phyloP scores from a whole-genome alignment of 345 rosid genomes.

The Rubroshorea leprosula region DNA sequence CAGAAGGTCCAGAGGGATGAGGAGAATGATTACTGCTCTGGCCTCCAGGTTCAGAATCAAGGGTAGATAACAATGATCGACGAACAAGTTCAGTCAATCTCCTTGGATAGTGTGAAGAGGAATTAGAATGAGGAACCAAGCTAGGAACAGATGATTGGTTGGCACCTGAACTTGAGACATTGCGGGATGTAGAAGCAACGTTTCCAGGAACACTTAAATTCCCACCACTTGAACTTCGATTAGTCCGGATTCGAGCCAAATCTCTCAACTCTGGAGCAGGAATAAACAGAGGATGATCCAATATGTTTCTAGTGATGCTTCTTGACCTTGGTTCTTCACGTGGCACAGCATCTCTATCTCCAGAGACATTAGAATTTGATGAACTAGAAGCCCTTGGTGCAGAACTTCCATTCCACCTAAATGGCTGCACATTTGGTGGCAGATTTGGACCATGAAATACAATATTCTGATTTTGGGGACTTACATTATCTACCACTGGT shows the following conservation, averaged over 20 bases:
- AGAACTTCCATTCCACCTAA: constrained; percentile 50
- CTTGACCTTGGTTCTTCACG: constrained; percentile 41
- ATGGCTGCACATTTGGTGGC: constrained; percentile 44
- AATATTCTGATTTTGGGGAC: constrained; percentile 33
- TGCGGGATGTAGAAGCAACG: constrained; percentile 43
- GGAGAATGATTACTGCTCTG: constrained; percentile 36
- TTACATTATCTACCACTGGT: constrained; percentile 27
- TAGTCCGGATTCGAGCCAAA: constrained; percentile 4
- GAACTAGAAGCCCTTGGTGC: constrained; percentile 37
- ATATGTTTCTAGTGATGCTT: constrained; percentile 9
- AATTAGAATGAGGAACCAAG: constrained; percentile 44
- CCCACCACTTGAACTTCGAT: constrained; percentile 24
- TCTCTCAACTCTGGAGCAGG: neutral
- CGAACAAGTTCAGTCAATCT: constrained; percentile 65
- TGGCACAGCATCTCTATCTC: constrained; percentile 32
- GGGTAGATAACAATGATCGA: constrained; percentile 57
- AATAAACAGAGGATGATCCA: neutral
- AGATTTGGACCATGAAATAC: constrained; percentile 41
- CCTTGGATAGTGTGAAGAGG: constrained; percentile 44
- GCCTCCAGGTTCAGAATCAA: constrained; percentile 39
- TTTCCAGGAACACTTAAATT: constrained; percentile 39
- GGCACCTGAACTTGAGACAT: constrained; percentile 34
- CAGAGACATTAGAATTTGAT: constrained; percentile 30
- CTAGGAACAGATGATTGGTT: constrained; percentile 45
- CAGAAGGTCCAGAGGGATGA: constrained; percentile 31